A percentile compares a stretch with the other conserved stretches of the same genome.
These are phyloP conservation scores for Thermothelomyces thermophilus DNA, from an alignment of 2,329 filamentous ascomycete genomes.

Conservation along the genomic window DNA sequence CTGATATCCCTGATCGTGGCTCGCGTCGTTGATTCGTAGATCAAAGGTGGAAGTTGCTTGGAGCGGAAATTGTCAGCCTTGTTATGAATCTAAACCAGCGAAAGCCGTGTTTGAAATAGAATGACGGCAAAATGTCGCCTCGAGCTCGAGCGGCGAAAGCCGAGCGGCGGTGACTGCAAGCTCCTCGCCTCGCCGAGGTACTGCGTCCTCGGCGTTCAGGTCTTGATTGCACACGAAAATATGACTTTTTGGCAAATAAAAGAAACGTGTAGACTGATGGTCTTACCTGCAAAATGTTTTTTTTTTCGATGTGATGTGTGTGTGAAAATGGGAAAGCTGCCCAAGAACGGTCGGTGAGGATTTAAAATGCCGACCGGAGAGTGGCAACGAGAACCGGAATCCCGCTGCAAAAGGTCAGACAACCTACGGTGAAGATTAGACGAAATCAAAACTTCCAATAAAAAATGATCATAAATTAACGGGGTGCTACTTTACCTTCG, in stretches of 20 bases:
- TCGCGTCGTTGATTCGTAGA: not conserved
- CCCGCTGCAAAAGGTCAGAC: slow-evolving; percentile 1
- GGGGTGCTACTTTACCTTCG: slow-evolving; percentile 16
- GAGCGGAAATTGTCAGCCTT: too few species aligned
- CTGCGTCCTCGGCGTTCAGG: not conserved
- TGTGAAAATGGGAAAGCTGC: not conserved
- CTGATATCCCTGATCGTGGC: not conserved
- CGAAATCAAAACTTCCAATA: slow-evolving; percentile 1
- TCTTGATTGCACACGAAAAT: not conserved
- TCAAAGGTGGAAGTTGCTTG: not conserved
- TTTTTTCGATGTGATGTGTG: not conserved
- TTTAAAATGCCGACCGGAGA: slow-evolving; percentile 10
- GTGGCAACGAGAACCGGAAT: slow-evolving; percentile 13
- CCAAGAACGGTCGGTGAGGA: slow-evolving; percentile 1
- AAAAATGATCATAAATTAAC: not conserved
- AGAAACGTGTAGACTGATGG: not conserved
- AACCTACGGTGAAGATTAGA: slow-evolving; percentile 9
- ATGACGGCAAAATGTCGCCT: slow-evolving; percentile 6
- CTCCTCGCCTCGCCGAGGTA: slow-evolving; percentile 8
- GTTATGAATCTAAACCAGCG: too few species aligned
- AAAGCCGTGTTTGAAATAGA: slow-evolving; percentile 11
- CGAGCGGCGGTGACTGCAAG: not conserved
- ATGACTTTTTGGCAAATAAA: too few species aligned
- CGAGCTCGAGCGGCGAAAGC: slow-evolving; percentile 2
- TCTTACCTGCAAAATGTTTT: slow-evolving; percentile 6